Evolutionary conservation across 2,329 filamentous ascomycete species (phyloP).

Genomic region (Pseudogymnoascus sp.): DNA sequence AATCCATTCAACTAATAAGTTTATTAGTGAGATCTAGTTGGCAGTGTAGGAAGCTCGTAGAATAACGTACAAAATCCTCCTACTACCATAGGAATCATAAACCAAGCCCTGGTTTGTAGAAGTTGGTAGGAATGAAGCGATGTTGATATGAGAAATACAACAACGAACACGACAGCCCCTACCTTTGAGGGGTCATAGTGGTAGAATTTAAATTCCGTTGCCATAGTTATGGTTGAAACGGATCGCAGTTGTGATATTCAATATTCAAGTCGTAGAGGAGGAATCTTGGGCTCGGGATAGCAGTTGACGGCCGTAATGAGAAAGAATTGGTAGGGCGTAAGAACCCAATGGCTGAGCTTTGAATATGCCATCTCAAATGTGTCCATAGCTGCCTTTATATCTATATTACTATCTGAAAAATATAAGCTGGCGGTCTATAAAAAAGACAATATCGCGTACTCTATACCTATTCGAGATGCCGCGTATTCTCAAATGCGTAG

Average conservation of each 20-base stretch:
- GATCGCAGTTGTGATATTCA: neutral
- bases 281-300: neutral
- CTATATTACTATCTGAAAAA: neutral
- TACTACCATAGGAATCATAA: conserved; percentile 26
- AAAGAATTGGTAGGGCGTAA: neutral
- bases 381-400: neutral
- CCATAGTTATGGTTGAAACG: neutral
- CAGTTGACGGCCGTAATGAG: neutral
- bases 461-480: neutral
- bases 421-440: neutral
- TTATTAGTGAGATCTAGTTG: neutral
- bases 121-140: conserved; percentile 17
- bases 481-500: neutral
- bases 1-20: conserved; percentile 31
- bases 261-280: neutral
- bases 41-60: neutral
- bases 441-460: neutral
- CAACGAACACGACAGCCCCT: conserved; percentile 16
- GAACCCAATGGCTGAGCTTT: neutral
- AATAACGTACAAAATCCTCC: conserved; percentile 26
- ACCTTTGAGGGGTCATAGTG: conserved; percentile 14
- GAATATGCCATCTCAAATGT: neutral
- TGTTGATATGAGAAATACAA: conserved; percentile 13
- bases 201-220: neutral
- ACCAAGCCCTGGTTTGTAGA: conserved; percentile 19